phyloP scores from a whole-genome alignment of 2,329 filamentous ascomycete species.

The Emericellopsis cladophorae region DNA sequence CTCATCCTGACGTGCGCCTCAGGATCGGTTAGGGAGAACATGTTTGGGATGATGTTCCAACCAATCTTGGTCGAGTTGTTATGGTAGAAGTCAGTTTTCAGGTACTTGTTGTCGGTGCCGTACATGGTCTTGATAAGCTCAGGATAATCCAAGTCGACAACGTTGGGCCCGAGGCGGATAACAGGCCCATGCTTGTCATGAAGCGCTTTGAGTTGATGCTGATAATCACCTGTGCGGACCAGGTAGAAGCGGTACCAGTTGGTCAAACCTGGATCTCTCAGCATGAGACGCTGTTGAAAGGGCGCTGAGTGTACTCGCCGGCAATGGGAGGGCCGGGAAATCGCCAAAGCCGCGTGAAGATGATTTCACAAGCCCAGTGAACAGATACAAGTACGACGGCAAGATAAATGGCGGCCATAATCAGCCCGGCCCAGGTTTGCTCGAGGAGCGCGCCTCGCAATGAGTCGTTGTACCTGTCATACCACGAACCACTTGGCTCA shows the following conservation, averaged over 20 bases:
- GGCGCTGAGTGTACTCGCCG: too few relatives aligned
- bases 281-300: too few relatives aligned
- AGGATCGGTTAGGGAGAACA: constrained; percentile 22
- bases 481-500: too few relatives aligned
- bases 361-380: too few relatives aligned
- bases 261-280: neutral
- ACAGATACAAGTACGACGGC: too few relatives aligned
- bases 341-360: too few relatives aligned
- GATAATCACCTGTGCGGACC: neutral
- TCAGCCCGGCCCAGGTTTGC: too few relatives aligned
- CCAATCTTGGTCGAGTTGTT: constrained; percentile 18
- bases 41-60: constrained; percentile 20
- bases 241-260: neutral
- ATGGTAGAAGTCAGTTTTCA: constrained; percentile 23
- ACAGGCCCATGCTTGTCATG: constrained; percentile 16
- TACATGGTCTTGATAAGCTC: constrained; percentile 15
- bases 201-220: constrained; percentile 7
- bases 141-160: constrained; percentile 12
- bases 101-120: constrained; percentile 11
- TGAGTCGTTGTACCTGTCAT: too few relatives aligned
- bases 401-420: too few relatives aligned
- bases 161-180: constrained; percentile 16
- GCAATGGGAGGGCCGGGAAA: too few relatives aligned
- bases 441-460: too few relatives aligned
- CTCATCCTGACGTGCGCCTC: constrained; percentile 19